Evolutionary conservation across 176 grass and related monocot species (phyloP), one percentile per base, ranked within the genome.

Genomic region (Musa troglodytarum): DNA sequence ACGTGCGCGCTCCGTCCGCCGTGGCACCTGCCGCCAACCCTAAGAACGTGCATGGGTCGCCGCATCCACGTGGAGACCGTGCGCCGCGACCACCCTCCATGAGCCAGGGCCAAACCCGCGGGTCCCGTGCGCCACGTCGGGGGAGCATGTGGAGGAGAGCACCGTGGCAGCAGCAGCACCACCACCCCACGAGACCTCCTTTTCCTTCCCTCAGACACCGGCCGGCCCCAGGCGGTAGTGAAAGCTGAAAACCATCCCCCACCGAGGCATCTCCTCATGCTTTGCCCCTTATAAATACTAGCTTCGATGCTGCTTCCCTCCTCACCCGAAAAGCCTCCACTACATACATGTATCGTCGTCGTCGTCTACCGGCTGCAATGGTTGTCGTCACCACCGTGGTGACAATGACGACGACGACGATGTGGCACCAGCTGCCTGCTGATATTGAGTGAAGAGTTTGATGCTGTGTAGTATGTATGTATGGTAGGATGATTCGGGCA

Each of bases 1-100:
- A 34, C 29, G 29, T 34, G 29, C 29, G 29, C 29, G 3, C 29
- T 34, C 29, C 34, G 11, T 5, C 34, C 34, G 34, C 34, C 34
- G 34, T 43, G 34, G 34, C 34, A 5, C 34, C 34, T 43, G 34
- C 34, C 34, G 34, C 4, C 25, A 23, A 53, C 20, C 50, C 23
- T 1, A 11, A 21, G 55, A 75, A 21, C 73, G 73, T 62, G 73
- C 54, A n/a, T 23, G 55, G 55, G 20, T 57, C 5, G 55, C 55
- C 28, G 8, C 73, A 29, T 20, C 73, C 73, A 75, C 73, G 73
- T 61, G 73, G 73, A 61, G 73, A 75, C 55, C 55, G 55, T 49
- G 73, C 26, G 23, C 55, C 2, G 73, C 73, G 9, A 3, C 10
- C 7, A n/a, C 8, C 73, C 1, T n/a, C 34, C 73, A 63, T 75